A percentile compares a stretch with the other conserved stretches of the same genome.
Evolutionary conservation across 2,329 filamentous ascomycete species (phyloP).

Genomic region (Aspergillus phoenicis): DNA sequence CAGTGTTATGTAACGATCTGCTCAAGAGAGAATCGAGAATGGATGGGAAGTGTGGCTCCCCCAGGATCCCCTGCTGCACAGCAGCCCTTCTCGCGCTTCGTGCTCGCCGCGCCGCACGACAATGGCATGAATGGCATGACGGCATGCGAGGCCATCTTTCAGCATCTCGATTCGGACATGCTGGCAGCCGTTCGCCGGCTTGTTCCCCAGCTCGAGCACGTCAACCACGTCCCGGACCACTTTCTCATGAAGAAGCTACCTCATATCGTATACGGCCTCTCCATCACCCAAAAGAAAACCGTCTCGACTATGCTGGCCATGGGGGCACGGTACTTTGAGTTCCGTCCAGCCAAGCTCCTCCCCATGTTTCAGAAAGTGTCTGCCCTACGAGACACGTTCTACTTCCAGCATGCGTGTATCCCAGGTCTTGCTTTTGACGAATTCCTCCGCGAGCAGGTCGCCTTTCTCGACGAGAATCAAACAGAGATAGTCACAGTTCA

Average conservation of each 20-base stretch:
- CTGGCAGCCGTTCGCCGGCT: not conserved
- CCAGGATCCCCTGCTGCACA: not conserved
- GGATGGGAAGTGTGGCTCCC: constrained; percentile 4
- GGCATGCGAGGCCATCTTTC: constrained; percentile 4
- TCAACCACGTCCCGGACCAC: constrained; percentile 3
- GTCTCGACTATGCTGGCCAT: constrained; percentile 5
- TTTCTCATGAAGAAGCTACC: constrained; percentile 9
- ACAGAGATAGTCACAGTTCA: constrained; percentile 4
- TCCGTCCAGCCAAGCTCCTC: constrained; percentile 6
- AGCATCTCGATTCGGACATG: constrained; percentile 6
- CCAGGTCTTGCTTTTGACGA: constrained; percentile 4
- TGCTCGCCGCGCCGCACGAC: constrained; percentile 7
- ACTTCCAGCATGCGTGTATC: constrained; percentile 9
- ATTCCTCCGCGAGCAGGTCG: constrained; percentile 8
- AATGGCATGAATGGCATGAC: constrained; percentile 9
- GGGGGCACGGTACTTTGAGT: constrained; percentile 8
- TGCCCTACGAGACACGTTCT: constrained; percentile 2
- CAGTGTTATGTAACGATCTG: constrained; percentile 9
- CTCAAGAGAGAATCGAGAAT: not conserved
- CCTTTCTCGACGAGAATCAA: constrained; percentile 7
- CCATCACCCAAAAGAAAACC: constrained; percentile 9
- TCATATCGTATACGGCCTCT: constrained; percentile 8
- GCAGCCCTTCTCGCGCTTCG: constrained; percentile 7
- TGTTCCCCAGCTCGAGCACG: constrained; percentile 1
- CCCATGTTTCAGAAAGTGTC: constrained; percentile 9